Conservation (phyloP, 2,329 filamentous ascomycete species). For the Ascochyta clinopodiicola region DNA sequence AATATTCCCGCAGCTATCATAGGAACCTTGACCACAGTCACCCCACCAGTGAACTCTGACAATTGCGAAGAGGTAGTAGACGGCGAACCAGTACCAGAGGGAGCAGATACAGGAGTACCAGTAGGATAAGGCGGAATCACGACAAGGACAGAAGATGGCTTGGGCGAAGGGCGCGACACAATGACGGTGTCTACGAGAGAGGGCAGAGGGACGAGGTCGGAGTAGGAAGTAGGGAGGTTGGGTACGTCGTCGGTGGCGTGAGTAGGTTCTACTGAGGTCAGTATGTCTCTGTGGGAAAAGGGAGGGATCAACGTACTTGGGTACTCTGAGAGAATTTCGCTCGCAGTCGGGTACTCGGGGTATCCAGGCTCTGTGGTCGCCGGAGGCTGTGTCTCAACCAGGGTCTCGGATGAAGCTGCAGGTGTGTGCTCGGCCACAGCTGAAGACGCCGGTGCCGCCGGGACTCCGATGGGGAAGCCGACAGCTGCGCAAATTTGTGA, state of each 20-base stretch:
- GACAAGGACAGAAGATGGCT: not conserved
- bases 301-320: not conserved
- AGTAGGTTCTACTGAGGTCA: not conserved
- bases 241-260: conserved; percentile 2
- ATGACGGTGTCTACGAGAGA: conserved; percentile 9
- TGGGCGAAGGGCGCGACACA: conserved; percentile 5
- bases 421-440: not conserved
- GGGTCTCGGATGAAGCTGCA: conserved; percentile 1
- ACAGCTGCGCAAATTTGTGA: conserved; percentile 35
- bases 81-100: conserved; percentile 13
- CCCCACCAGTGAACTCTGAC: conserved; percentile 31
- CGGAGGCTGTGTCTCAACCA: conserved; percentile 1
- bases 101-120: not conserved
- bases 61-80: not conserved
- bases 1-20: conserved; percentile 25
- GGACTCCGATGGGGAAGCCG: conserved; percentile 29
- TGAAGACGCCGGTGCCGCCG: conserved; percentile 6
- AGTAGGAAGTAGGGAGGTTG: not conserved
- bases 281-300: not conserved
- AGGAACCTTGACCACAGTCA: conserved; percentile 20
- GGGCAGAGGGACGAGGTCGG: conserved; percentile 1
- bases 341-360: conserved; percentile 7
- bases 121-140: conserved; percentile 22
- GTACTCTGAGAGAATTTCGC: not conserved
- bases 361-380: not conserved